These are phyloP conservation scores for Dioscorea cayenensis DNA, from an alignment of 116 monocot genomes.

Conservation along the genomic window DNA sequence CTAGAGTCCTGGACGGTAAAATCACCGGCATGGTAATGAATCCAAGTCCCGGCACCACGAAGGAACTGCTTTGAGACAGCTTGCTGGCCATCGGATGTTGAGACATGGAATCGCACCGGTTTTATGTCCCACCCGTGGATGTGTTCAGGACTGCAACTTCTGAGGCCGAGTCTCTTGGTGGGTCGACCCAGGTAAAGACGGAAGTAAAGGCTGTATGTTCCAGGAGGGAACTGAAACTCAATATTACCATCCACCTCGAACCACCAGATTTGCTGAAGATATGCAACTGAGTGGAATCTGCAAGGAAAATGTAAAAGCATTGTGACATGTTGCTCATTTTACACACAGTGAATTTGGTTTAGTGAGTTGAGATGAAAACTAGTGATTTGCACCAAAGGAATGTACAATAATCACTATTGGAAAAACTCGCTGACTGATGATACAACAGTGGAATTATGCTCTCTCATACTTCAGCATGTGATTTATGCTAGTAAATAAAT, in stretches of 20 bases:
- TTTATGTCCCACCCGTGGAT: slow-evolving; percentile 77
- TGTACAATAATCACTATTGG: too few species aligned
- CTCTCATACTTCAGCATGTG: too few species aligned
- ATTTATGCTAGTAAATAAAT: too few species aligned
- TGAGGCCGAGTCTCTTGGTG: slow-evolving; percentile 41
- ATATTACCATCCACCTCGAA: slow-evolving; percentile 61
- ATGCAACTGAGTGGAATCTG: slow-evolving; percentile 67
- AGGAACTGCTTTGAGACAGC: slow-evolving; percentile 38
- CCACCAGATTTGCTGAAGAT: slow-evolving; percentile 87
- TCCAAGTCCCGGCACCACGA: slow-evolving; percentile 52
- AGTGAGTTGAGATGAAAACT: not conserved
- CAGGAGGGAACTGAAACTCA: slow-evolving; percentile 61
- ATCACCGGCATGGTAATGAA: slow-evolving; percentile 56
- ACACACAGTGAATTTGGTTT: not conserved
- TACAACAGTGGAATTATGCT: too few species aligned
- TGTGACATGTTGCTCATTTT: not conserved
- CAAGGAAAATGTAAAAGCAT: not conserved
- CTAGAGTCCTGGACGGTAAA: slow-evolving; percentile 36
- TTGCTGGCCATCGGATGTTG: slow-evolving; percentile 57
- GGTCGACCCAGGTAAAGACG: slow-evolving; percentile 58
- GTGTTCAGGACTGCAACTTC: slow-evolving; percentile 33
- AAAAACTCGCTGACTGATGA: too few species aligned
- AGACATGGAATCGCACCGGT: slow-evolving; percentile 62
- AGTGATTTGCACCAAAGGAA: not conserved
- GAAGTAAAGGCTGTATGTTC: slow-evolving; percentile 64